Base-by-base conservation (phyloP, 2,329 filamentous ascomycete species). In the Xylaria sp. region DNA sequence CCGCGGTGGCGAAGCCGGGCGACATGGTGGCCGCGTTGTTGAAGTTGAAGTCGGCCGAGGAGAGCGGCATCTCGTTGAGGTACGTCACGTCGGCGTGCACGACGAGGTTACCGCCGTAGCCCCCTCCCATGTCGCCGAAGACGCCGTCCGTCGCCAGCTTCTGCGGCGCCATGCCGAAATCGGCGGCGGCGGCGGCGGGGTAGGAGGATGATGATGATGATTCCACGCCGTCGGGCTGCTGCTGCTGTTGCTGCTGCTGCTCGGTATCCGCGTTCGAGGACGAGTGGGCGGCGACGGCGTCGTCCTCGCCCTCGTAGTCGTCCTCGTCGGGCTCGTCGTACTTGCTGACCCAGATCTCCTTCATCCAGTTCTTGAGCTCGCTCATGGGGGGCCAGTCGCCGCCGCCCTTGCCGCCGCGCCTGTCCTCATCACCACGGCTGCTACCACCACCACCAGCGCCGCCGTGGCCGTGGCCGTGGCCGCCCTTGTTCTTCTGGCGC, bases 281-380 rank as follows among this genome's bases (percentile, higher is more conserved):
- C n/a, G n/a, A 63, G 3, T 69, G 67, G 5, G 71, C 70, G 13
- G 75, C 64, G 7, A 70, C 73, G 16, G 72, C 71, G n/a, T 76
- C 72, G 19, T 72, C 74, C 38, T 72, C 71, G 1, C n/a, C n/a
- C n/a, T n/a, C n/a, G n/a, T n/a, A n/a, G n/a, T 76, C 75, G 18
- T 71, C 68, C 13, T 66, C 63, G 18, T 70, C 66, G 29, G 58
- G 54, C 26, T 70, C 67, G n/a, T n/a, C n/a, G 50, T 66, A 60
- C 37, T 72, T 70, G 54, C 69, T 65, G 54, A 78, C 79, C 37
- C 70, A 71, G 41, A 83, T 74, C 66, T 84, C 79, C 17, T 75
- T 72, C 74, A 87, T 83, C 84, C 83, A 88, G 49, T 75, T 72
- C 72, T 84, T 84, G 57, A 86, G 72, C 52, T 82, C 78, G 17